A percentile compares a stretch with the other conserved stretches of the same genome.
Conservation (phyloP, 2,329 filamentous ascomycete genomes). For the Phoma sp. region DNA sequence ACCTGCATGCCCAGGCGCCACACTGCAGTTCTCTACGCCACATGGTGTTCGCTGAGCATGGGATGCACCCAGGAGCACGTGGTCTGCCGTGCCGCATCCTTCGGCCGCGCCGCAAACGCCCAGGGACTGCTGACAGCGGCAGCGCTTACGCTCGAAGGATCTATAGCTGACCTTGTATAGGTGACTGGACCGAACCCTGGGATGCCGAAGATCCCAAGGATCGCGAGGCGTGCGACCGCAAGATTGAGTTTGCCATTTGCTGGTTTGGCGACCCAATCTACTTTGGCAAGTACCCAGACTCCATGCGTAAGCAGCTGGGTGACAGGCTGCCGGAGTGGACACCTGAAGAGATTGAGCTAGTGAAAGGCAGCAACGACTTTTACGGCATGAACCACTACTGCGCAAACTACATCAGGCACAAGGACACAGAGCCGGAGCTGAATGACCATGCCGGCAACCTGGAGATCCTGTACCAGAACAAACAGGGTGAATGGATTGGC, state of each 20-base stretch:
- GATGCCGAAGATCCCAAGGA: slow-evolving; percentile 77
- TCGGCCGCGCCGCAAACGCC: slow-evolving; percentile 1
- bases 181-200: slow-evolving; percentile 83
- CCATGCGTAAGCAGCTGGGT: slow-evolving; percentile 82
- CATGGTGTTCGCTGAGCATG: slow-evolving; percentile 12
- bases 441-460: slow-evolving; percentile 79
- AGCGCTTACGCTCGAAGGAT: neutral
- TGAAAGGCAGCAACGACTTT: slow-evolving; percentile 88
- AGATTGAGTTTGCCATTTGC: slow-evolving; percentile 84
- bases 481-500: slow-evolving; percentile 75
- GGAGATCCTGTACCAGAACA: slow-evolving; percentile 73
- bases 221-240: slow-evolving; percentile 76
- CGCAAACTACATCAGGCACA: slow-evolving; percentile 82
- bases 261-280: slow-evolving; percentile 93
- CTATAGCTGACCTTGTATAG: slow-evolving; percentile 44
- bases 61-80: neutral
- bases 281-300: slow-evolving; percentile 80
- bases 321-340: slow-evolving; percentile 77
- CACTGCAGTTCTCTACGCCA: slow-evolving; percentile 1
- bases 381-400: slow-evolving; percentile 97
- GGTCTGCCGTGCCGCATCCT: slow-evolving; percentile 2
- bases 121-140: slow-evolving; percentile 7
- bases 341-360: slow-evolving; percentile 71
- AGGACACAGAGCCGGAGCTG: slow-evolving; percentile 62
- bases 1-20: slow-evolving; percentile 5